Evolutionary conservation across 2,329 filamentous ascomycete genomes (phyloP).

Genomic region (Fusarium armeniacum): DNA sequence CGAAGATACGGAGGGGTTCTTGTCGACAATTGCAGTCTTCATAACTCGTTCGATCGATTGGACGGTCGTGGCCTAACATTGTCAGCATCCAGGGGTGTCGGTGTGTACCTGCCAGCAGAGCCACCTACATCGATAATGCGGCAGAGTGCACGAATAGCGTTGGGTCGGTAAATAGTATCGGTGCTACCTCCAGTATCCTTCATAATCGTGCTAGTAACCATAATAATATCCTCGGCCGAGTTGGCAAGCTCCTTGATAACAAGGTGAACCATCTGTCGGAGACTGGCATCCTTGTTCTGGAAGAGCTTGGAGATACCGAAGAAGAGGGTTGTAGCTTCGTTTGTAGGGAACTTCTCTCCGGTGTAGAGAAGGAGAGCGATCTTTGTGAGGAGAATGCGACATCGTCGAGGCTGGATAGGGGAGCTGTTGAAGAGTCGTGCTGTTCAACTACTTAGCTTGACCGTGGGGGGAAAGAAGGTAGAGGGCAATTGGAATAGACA

Average conservation of each 20-base stretch:
- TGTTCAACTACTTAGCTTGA: constrained; percentile 63
- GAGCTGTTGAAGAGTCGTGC: constrained; percentile 98
- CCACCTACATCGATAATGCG: constrained; percentile 91
- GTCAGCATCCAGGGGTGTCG: constrained; percentile 49
- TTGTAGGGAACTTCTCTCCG: constrained; percentile 95
- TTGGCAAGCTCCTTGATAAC: constrained; percentile 97
- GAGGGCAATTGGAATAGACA: constrained; percentile 54
- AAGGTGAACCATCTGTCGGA: constrained; percentile 98
- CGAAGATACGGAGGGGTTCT: constrained; percentile 96
- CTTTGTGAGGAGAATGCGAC: constrained; percentile 96
- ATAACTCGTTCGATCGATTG: constrained; percentile 98
- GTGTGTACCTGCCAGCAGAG: constrained; percentile 29
- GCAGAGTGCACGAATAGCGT: constrained; percentile 94
- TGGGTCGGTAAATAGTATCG: constrained; percentile 92
- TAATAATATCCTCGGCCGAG: constrained; percentile 98
- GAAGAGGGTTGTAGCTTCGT: constrained; percentile 98
- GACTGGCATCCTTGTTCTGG: constrained; percentile 98
- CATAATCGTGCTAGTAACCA: constrained; percentile 99
- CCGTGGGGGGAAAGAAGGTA: constrained; percentile 44
- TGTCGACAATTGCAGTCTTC: constrained; percentile 99
- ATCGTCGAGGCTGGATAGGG: constrained; percentile 96
- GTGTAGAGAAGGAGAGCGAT: constrained; percentile 96
- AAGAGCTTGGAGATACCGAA: constrained; percentile 99
- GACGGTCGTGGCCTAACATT: constrained; percentile 85
- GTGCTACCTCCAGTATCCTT: constrained; percentile 98